Percentiles rank a stretch among this genome's conserved stretches.
Evolutionary conservation across 1,284 basidiomycete species (phyloP).

Genomic region (Cutaneotrichosporon sp.): DNA sequence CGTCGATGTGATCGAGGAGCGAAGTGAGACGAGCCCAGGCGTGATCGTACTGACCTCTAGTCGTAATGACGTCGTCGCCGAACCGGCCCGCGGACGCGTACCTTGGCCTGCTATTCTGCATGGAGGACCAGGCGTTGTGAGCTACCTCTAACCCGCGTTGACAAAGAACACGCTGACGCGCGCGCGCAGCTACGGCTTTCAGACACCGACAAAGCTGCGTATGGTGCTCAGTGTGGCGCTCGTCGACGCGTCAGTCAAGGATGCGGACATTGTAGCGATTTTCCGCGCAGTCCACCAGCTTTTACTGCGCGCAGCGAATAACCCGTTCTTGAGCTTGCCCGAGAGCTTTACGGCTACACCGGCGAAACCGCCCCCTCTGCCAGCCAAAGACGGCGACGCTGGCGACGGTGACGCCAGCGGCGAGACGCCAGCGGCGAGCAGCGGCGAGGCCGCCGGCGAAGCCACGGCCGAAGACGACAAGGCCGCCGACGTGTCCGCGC

Average conservation of each 20-base stretch:
- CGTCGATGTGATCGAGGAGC: conserved; percentile 47
- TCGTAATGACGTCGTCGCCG: conserved; percentile 41
- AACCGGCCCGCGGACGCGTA: conserved; percentile 44
- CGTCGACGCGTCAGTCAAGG: conserved; percentile 48
- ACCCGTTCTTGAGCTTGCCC: conserved; percentile 43
- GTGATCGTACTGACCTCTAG: conserved; percentile 18
- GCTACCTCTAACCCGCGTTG: conserved; percentile 9
- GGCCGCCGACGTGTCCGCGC: background rate
- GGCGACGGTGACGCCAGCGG: background rate
- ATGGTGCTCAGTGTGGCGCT: conserved; percentile 46
- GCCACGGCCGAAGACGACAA: background rate
- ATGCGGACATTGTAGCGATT: conserved; percentile 46
- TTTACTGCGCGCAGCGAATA: conserved; percentile 31
- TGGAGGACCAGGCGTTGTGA: conserved; percentile 49
- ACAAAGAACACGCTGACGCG: background rate
- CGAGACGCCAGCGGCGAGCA: no score
- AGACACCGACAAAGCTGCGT: conserved; percentile 42
- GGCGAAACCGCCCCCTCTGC: background rate
- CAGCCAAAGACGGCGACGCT: background rate
- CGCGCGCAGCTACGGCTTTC: conserved; percentile 44
- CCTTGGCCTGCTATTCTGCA: conserved; percentile 47
- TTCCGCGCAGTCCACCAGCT: conserved; percentile 46
- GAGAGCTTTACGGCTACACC: conserved; percentile 24
- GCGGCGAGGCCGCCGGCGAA: no score
- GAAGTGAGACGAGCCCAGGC: conserved; percentile 32